Percentiles rank a stretch among this genome's conserved stretches.
phyloP scores from a whole-genome alignment of 257 asterid species.

The Solanum sitiens region DNA sequence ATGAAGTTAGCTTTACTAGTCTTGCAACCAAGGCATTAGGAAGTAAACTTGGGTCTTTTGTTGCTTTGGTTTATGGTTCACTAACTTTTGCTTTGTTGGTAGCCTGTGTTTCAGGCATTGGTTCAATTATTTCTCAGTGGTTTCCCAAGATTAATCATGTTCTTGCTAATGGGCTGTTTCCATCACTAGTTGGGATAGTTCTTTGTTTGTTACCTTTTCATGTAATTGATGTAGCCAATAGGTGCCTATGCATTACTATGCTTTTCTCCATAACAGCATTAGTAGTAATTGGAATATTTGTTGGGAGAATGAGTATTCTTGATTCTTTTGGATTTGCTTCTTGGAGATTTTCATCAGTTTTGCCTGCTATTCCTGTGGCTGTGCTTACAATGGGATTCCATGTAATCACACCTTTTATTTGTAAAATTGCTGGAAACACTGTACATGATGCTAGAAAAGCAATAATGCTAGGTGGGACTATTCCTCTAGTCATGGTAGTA shows the following conservation, averaged over 20 bases:
- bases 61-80: slow-evolving; percentile 28
- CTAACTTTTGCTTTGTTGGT: slow-evolving; percentile 23
- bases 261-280: slow-evolving; percentile 21
- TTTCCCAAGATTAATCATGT: slow-evolving; percentile 13
- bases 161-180: slow-evolving; percentile 21
- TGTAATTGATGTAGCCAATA: slow-evolving; percentile 17
- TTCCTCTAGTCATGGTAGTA: slow-evolving; percentile 24
- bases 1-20: slow-evolving; percentile 26
- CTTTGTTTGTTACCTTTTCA: slow-evolving; percentile 14
- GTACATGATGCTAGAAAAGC: slow-evolving; percentile 24
- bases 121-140: slow-evolving; percentile 23
- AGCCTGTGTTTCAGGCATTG: slow-evolving; percentile 36
- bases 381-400: slow-evolving; percentile 32
- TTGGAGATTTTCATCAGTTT: slow-evolving; percentile 17
- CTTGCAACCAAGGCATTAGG: slow-evolving; percentile 29
- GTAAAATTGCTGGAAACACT: slow-evolving; percentile 28
- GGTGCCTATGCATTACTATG: slow-evolving; percentile 21
- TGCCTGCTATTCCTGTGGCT: slow-evolving; percentile 31
- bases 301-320: slow-evolving; percentile 18
- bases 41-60: slow-evolving; percentile 16
- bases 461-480: slow-evolving; percentile 18
- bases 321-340: slow-evolving; percentile 19
- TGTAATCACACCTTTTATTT: slow-evolving; percentile 28
- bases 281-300: slow-evolving; percentile 13
- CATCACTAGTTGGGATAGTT: slow-evolving; percentile 10